Conservation (phyloP, 768 basidiomycete genomes). For the Rhodotorula babjevae region DNA sequence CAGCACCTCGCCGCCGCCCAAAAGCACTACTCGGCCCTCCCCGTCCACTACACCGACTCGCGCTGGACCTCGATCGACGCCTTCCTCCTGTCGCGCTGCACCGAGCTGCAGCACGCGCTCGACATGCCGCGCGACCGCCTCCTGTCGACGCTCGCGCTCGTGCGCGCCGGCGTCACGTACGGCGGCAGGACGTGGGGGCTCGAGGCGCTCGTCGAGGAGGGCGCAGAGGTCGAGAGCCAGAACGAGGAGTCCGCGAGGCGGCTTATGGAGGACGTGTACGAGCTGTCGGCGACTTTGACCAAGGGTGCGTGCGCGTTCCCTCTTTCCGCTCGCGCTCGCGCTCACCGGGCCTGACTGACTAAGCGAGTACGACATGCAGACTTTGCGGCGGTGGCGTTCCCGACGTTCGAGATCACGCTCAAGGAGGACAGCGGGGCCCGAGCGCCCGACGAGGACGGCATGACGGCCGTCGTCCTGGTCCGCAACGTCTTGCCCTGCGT, state of each 20-base stretch:
- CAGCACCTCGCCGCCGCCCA: slow-evolving; percentile 61
- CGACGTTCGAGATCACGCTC: slow-evolving; percentile 35
- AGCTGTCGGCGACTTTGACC: slow-evolving; percentile 38
- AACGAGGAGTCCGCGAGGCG: slow-evolving; percentile 18
- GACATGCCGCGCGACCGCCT: slow-evolving; percentile 56
- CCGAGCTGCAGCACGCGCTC: slow-evolving; percentile 41
- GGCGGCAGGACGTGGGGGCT: slow-evolving; percentile 49
- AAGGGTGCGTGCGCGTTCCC: slow-evolving; percentile 38
- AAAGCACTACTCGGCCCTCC: slow-evolving; percentile 69
- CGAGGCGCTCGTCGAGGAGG: slow-evolving; percentile 49
- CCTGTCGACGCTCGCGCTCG: slow-evolving; percentile 56
- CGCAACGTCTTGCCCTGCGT: slow-evolving; percentile 72
- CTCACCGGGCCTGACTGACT: too few relatives aligned
- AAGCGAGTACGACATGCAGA: slow-evolving; percentile 51
- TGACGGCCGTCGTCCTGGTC: slow-evolving; percentile 56
- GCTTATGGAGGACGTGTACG: slow-evolving; percentile 39
- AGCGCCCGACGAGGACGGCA: slow-evolving; percentile 30
- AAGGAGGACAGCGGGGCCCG: background rate
- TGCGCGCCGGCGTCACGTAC: slow-evolving; percentile 51
- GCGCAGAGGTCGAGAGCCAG: background rate
- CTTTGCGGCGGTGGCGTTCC: slow-evolving; percentile 58
- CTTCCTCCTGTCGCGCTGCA: slow-evolving; percentile 27
- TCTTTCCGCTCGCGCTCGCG: background rate
- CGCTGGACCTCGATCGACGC: slow-evolving; percentile 45
- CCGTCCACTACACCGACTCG: slow-evolving; percentile 53